Conservation (phyloP, 2,329 filamentous ascomycete species). For the Cytospora schulzeri region DNA sequence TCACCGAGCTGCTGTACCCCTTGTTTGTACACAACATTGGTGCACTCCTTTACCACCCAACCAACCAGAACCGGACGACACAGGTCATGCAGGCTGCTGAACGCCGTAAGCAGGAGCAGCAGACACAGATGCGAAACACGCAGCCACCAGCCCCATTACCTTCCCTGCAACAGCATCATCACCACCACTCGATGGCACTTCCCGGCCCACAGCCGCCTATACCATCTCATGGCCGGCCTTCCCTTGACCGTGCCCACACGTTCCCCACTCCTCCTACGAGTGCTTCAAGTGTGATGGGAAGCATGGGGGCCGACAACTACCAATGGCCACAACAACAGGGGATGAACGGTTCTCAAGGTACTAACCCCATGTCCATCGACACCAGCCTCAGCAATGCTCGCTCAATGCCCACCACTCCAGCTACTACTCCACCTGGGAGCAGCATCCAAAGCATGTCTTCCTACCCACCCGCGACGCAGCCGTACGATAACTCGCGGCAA, state of each 20-base stretch:
- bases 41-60: constrained; percentile 88
- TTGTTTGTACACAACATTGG: constrained; percentile 98
- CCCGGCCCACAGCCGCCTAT: constrained; percentile 54
- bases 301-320: constrained; percentile 76
- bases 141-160: constrained; percentile 59
- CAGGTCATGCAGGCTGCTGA: constrained; percentile 86
- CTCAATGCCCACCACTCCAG: constrained; percentile 88
- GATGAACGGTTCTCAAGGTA: constrained; percentile 63
- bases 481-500: constrained; percentile 75
- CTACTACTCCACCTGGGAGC: constrained; percentile 82
- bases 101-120: constrained; percentile 71
- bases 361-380: constrained; percentile 79
- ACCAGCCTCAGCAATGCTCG: constrained; percentile 75
- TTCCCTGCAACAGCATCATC: constrained; percentile 69
- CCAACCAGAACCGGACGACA: constrained; percentile 80
- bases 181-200: constrained; percentile 61
- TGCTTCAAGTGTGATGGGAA: constrained; percentile 78
- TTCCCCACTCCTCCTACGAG: constrained; percentile 94
- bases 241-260: constrained; percentile 82
- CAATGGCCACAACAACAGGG: constrained; percentile 68
- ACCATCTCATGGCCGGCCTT: constrained; percentile 73
- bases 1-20: constrained; percentile 91
- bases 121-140: constrained; percentile 64
- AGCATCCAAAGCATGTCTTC: constrained; percentile 76
- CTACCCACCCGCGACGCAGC: constrained; percentile 69